These are phyloP conservation scores for Polyporus tsugae DNA, from an alignment of 1,284 basidiomycete species.

Conservation along the genomic window DNA sequence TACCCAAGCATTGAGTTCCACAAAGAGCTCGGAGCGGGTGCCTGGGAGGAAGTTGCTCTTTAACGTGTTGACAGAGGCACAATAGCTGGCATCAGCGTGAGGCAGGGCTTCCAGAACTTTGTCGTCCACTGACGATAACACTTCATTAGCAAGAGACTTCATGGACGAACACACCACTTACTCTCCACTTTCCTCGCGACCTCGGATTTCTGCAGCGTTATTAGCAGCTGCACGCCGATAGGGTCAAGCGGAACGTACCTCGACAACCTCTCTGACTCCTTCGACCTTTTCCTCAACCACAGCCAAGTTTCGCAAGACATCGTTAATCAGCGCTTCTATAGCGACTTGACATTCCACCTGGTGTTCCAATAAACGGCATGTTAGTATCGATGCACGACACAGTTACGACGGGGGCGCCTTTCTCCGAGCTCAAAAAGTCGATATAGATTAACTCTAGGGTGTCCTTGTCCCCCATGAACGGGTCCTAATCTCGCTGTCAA, in stretches of 20 bases:
- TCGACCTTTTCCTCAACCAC: neutral
- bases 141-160: neutral
- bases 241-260: neutral
- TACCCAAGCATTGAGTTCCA: constrained; percentile 24
- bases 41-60: constrained; percentile 29
- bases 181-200: neutral
- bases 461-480: no score
- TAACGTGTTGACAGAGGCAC: constrained; percentile 4
- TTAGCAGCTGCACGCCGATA: neutral
- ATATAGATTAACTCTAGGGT: no score
- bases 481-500: no score
- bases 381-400: no score
- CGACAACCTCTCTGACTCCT: neutral
- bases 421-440: no score
- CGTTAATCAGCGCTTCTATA: neutral
- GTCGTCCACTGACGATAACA: neutral
- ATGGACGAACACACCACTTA: neutral
- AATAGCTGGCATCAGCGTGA: constrained; percentile 18
- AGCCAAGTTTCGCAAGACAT: neutral
- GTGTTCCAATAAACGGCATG: no score
- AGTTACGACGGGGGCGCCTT: no score
- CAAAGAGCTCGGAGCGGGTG: constrained; percentile 19
- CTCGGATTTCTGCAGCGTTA: neutral
- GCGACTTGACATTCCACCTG: neutral
- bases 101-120: neutral